Evolutionary conservation across 2,329 filamentous ascomycete species (phyloP), one percentile per base, ranked within the genome.

Genomic region (Fusarium odoratissimum): DNA sequence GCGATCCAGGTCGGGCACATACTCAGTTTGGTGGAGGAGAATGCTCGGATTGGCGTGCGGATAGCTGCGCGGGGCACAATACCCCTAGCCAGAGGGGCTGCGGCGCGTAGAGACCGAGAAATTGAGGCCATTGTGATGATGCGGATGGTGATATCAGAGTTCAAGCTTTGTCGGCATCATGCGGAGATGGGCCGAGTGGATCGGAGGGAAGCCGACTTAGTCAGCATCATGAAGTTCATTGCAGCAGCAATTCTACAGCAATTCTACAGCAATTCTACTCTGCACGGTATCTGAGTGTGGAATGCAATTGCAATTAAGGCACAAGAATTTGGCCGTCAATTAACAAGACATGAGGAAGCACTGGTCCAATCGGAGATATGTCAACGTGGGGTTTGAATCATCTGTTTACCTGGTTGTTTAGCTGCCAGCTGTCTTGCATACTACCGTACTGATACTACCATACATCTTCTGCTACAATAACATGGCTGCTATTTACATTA

Each of bases 111-210:
- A 79, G 85, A 86, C 77, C 88, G 86, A 79, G 86, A 86, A 83
- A 91, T 87, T 83, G 89, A 91, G 75, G 89, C 88, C 89, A 90
- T 90, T 82, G 79, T 82, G 79, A 66, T 33, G 45, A 40, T 70
- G 57, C 56, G 51, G 52, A 45, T 67, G 70, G 70, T 73, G 71
- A 74, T 72, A 74, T 58, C 71, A 65, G 60, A 61, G 56, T 72
- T 64, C 59, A 70, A 73, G 65, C 46, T 72, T 73, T 73, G 71
- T 60, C 69, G 69, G 58, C 54, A 58, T 52, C 48, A 71, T 70
- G 71, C 58, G 71, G 58, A 73, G 61, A 73, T 68, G 62, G 58
- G 59, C 67, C 71, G 70, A 69, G 70, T 59, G 58, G 71, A 59
- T 73, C 67, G 71, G 69, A 64, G 60, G 45, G n/a, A 52, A 31